phyloP scores from a whole-genome alignment of 768 basidiomycete genomes.

The Nidula microcarpa region DNA sequence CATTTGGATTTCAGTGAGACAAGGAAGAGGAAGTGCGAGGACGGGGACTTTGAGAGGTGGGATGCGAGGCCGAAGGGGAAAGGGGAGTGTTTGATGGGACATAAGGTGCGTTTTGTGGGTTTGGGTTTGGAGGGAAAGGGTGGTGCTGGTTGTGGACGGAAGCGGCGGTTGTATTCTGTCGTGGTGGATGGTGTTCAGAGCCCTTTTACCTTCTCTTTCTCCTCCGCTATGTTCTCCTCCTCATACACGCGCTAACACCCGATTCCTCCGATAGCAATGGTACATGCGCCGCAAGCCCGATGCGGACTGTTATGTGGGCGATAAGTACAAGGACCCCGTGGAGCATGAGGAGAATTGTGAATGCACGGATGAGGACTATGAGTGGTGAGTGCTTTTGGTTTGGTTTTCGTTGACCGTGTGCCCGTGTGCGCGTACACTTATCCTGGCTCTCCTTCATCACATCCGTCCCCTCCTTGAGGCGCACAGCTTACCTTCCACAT shows the following conservation, averaged over 20 bases:
- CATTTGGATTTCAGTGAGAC: constrained; percentile 81
- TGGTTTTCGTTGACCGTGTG: not conserved
- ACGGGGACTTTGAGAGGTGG: constrained; percentile 83
- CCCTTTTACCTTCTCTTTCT: too few relatives aligned
- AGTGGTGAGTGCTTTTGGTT: constrained; percentile 58
- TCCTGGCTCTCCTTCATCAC: too few relatives aligned
- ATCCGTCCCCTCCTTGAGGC: too few relatives aligned
- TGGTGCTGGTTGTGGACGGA: not conserved
- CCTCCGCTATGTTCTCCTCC: too few relatives aligned
- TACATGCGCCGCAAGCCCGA: constrained; percentile 81
- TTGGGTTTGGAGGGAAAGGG: not conserved
- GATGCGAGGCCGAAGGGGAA: constrained; percentile 64
- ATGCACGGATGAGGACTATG: constrained; percentile 87
- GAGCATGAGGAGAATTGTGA: constrained; percentile 79
- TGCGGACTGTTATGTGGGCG: constrained; percentile 85
- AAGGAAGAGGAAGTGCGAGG: constrained; percentile 62
- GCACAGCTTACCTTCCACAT: too few relatives aligned
- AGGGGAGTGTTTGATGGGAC: constrained; percentile 86
- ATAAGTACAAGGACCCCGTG: constrained; percentile 86
- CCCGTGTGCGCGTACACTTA: not conserved
- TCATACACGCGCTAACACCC: not conserved
- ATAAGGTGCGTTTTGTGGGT: constrained; percentile 54
- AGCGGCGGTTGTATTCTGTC: too few relatives aligned
- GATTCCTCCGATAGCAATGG: constrained; percentile 69
- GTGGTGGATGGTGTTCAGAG: too few relatives aligned